phyloP scores from a whole-genome alignment of 345 rosid genomes.

The Populus davidiana region DNA sequence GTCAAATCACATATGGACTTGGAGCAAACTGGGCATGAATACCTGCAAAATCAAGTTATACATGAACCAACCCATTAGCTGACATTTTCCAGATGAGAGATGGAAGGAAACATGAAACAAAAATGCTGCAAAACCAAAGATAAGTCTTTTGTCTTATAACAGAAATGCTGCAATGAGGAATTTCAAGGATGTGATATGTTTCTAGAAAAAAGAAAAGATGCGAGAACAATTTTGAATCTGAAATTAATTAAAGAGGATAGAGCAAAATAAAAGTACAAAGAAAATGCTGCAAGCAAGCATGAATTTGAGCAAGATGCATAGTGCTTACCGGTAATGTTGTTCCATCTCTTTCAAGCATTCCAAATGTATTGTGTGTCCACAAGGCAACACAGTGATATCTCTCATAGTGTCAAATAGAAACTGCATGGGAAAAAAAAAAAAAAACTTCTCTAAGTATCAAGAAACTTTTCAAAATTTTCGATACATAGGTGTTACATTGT shows the following conservation, averaged over 20 bases:
- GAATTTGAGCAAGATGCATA: background rate
- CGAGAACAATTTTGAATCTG: background rate
- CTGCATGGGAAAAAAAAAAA: slow-evolving; percentile 32
- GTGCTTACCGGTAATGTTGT: slow-evolving; percentile 43
- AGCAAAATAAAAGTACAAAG: no score
- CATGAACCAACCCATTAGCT: background rate
- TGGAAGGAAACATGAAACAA: background rate
- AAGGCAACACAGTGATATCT: slow-evolving; percentile 50
- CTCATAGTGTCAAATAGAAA: slow-evolving; percentile 57
- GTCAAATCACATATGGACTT: slow-evolving; percentile 80
- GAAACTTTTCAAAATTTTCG: background rate
- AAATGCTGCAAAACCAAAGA: no score
- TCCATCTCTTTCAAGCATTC: slow-evolving; percentile 55
- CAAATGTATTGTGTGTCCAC: slow-evolving; percentile 68
- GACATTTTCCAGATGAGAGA: background rate
- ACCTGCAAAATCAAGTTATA: slow-evolving; percentile 41
- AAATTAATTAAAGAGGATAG: background rate
- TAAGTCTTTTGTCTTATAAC: no score
- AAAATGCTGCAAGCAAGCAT: no score
- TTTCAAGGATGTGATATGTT: no score
- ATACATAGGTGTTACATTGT: background rate
- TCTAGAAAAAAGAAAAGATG: background rate
- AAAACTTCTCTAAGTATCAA: background rate
- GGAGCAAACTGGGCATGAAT: slow-evolving; percentile 82
- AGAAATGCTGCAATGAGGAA: no score